Conservation (phyloP, 1,139 yeast genomes). For the Suhomyces yuchorum region DNA sequence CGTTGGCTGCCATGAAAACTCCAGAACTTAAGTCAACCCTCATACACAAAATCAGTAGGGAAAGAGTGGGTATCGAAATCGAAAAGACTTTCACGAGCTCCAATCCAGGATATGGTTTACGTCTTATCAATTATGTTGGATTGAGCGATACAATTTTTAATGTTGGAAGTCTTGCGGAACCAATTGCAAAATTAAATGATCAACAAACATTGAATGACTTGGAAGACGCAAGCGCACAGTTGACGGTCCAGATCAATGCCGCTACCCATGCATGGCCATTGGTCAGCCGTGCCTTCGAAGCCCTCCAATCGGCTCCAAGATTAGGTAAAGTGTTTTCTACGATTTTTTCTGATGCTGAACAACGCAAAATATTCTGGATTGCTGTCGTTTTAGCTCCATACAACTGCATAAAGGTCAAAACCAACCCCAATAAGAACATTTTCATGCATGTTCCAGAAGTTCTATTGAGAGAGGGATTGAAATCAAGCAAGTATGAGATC, state of each 20-base stretch:
- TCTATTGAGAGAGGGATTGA: constrained; percentile 69
- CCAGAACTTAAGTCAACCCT: constrained; percentile 60
- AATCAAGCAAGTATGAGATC: constrained; percentile 61
- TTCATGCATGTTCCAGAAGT: constrained; percentile 32
- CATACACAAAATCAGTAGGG: constrained; percentile 77
- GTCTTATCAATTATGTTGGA: constrained; percentile 55
- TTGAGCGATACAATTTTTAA: constrained; percentile 63
- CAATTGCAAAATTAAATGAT: constrained; percentile 25
- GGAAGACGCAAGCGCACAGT: constrained; percentile 10
- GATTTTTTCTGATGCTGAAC: constrained; percentile 14
- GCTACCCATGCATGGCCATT: constrained; percentile 26
- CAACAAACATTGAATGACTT: constrained; percentile 11
- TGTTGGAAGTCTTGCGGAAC: constrained; percentile 32
- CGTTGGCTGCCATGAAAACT: constrained; percentile 67
- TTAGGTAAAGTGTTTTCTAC: constrained; percentile 14
- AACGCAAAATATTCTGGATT: constrained; percentile 48
- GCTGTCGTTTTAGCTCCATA: constrained; percentile 53
- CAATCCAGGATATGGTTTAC: constrained; percentile 66
- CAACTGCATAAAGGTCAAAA: constrained; percentile 36
- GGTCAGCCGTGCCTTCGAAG: constrained; percentile 17
- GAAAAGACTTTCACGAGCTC: constrained; percentile 69
- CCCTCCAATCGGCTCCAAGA: neutral
- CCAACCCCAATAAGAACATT: constrained; percentile 39
- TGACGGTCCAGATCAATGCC: constrained; percentile 21
- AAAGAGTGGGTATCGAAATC: constrained; percentile 86